Evolutionary conservation across 2,329 filamentous ascomycete species (phyloP).

Genomic region (Talaromyces pinophilus): DNA sequence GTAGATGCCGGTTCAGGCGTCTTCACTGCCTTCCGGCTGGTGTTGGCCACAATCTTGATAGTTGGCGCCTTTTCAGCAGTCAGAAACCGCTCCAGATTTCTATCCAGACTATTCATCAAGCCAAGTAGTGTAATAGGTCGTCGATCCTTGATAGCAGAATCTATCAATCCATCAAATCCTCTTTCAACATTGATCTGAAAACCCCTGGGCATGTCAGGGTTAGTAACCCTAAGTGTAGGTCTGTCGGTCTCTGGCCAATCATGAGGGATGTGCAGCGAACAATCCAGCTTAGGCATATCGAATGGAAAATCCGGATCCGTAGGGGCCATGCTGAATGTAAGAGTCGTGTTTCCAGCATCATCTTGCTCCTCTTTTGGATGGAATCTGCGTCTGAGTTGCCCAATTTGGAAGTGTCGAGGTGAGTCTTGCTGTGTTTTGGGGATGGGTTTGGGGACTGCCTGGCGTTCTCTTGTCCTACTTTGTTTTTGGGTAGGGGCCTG

Average conservation of each 20-base stretch:
- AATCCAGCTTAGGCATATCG: conserved; percentile 69
- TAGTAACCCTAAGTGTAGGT: conserved; percentile 64
- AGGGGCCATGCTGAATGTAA: conserved; percentile 67
- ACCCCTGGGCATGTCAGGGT: conserved; percentile 69
- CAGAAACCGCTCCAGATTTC: conserved; percentile 68
- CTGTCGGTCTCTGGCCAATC: conserved; percentile 56
- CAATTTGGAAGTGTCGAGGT: conserved; percentile 72
- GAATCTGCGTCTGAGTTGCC: conserved; percentile 70
- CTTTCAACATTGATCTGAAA: conserved; percentile 75
- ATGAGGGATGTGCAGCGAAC: conserved; percentile 64
- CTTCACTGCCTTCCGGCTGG: conserved; percentile 34
- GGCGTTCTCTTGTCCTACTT: conserved; percentile 3
- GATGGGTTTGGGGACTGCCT: conserved; percentile 62
- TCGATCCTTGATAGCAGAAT: conserved; percentile 51
- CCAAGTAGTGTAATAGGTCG: conserved; percentile 59
- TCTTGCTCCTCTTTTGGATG: conserved; percentile 50
- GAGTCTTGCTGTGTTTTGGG: conserved; percentile 65
- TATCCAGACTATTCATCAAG: conserved; percentile 70
- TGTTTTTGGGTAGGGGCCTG: conserved; percentile 16
- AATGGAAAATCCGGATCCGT: conserved; percentile 85
- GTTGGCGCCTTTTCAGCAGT: conserved; percentile 71
- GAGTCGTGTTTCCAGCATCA: conserved; percentile 47
- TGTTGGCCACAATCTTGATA: conserved; percentile 67
- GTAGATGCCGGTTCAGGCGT: background rate
- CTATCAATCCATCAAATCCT: conserved; percentile 68